Evolutionary conservation across 2,329 filamentous ascomycete species (phyloP).

Genomic region (Proliferodiscus dingleyae): DNA sequence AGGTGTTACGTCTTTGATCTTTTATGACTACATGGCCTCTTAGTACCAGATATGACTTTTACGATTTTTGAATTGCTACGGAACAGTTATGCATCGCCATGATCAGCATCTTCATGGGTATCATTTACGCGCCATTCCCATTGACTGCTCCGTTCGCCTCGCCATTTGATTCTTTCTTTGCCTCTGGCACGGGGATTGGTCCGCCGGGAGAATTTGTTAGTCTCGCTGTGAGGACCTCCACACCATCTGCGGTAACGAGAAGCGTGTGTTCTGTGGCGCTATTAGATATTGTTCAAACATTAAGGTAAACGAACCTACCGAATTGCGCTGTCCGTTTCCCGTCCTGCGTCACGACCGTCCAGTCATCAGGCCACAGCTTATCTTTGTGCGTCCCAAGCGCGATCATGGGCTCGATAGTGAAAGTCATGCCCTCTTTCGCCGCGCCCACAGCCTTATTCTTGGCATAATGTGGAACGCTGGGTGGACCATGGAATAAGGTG

Average conservation of each 20-base stretch:
- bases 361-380: constrained; percentile 97
- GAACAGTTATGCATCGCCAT: neutral
- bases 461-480: constrained; percentile 93
- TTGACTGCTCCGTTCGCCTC: constrained; percentile 13
- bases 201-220: constrained; percentile 65
- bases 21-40: too few relatives aligned
- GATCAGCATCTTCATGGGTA: constrained; percentile 7
- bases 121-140: constrained; percentile 7
- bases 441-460: constrained; percentile 97
- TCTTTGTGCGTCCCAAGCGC: constrained; percentile 86
- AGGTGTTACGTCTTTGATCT: too few relatives aligned
- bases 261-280: constrained; percentile 68
- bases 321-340: constrained; percentile 91
- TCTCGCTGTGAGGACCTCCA: constrained; percentile 73
- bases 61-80: neutral
- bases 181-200: constrained; percentile 53
- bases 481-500: constrained; percentile 85
- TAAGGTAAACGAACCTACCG: constrained; percentile 46
- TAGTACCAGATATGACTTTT: too few relatives aligned
- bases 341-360: constrained; percentile 92
- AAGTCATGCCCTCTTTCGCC: constrained; percentile 95
- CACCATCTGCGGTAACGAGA: constrained; percentile 75
- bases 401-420: constrained; percentile 99
- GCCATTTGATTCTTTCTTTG: constrained; percentile 16
- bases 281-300: constrained; percentile 13